Conservation (phyloP, 306 rosid species). For the Phaseolus lunatus region DNA sequence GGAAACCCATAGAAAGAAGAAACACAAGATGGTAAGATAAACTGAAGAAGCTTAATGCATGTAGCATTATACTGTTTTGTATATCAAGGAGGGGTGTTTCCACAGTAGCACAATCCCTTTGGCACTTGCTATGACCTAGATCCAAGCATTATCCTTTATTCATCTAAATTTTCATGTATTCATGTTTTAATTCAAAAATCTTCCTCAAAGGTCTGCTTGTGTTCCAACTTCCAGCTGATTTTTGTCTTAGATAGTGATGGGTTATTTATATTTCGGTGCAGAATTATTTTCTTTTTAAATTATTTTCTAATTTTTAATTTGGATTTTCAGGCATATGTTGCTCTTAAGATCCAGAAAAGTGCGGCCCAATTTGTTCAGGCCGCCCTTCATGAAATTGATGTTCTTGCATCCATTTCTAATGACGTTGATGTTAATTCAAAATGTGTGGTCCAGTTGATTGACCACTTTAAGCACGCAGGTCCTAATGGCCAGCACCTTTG, state of each 20-base stretch:
- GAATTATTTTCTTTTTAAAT: not conserved
- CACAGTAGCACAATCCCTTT: not conserved
- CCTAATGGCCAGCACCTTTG: slow-evolving; percentile 97
- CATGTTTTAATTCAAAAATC: slow-evolving; percentile 14
- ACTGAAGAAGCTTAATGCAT: not conserved
- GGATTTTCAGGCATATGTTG: slow-evolving; percentile 71
- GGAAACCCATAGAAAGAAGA: slow-evolving; percentile 3
- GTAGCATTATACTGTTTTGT: slow-evolving; percentile 8
- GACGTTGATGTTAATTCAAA: slow-evolving; percentile 68
- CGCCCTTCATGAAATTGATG: slow-evolving; percentile 88
- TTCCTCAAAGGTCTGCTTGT: slow-evolving; percentile 9
- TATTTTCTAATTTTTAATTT: slow-evolving; percentile 13
- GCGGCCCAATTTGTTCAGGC: slow-evolving; percentile 93
- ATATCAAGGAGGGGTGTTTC: slow-evolving; percentile 18
- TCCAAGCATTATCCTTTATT: slow-evolving; percentile 23
- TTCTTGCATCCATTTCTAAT: slow-evolving; percentile 75
- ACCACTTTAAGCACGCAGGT: slow-evolving; percentile 93
- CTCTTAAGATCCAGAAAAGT: slow-evolving; percentile 98
- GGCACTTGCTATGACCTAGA: not conserved
- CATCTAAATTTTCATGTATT: slow-evolving; percentile 18
- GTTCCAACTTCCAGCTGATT: slow-evolving; percentile 22
- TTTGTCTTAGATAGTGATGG: not conserved
- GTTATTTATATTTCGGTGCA: slow-evolving; percentile 11
- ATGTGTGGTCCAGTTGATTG: slow-evolving; percentile 76
- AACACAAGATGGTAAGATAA: slow-evolving; percentile 1